phyloP scores from a whole-genome alignment of 2,329 filamentous ascomycete genomes.

The Onygenales sp. region DNA sequence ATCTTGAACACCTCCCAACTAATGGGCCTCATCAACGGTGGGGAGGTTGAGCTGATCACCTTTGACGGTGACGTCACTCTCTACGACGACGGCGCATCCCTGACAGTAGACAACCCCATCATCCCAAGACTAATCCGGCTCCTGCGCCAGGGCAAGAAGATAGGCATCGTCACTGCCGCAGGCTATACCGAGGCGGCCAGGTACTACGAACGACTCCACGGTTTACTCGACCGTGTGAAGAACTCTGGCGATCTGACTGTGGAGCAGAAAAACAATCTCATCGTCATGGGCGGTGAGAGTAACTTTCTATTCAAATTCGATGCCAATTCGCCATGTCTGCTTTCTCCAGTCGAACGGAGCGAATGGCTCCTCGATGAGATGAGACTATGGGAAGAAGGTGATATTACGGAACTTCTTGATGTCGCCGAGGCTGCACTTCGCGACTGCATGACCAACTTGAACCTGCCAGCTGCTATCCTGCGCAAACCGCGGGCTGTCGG shows the following conservation, averaged over 20 bases:
- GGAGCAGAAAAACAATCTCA: constrained; percentile 63
- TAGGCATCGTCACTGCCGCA: constrained; percentile 94
- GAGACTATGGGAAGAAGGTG: constrained; percentile 44
- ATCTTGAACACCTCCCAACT: constrained; percentile 92
- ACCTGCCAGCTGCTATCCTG: constrained; percentile 67
- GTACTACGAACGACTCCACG: constrained; percentile 81
- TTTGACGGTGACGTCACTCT: constrained; percentile 97
- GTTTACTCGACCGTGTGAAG: constrained; percentile 70
- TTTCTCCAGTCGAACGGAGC: constrained; percentile 51
- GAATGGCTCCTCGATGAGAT: constrained; percentile 54
- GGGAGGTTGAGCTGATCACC: constrained; percentile 73
- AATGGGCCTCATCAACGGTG: constrained; percentile 71
- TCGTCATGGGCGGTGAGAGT: constrained; percentile 91
- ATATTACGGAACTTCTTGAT: constrained; percentile 74
- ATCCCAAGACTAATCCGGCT: constrained; percentile 61
- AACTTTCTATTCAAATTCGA: constrained; percentile 89
- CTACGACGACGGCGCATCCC: constrained; percentile 78
- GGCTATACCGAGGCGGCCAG: constrained; percentile 81
- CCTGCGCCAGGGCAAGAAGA: constrained; percentile 65
- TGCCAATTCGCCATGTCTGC: constrained; percentile 52
- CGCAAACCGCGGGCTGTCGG: constrained; percentile 84
- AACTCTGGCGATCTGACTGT: constrained; percentile 52
- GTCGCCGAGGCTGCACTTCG: constrained; percentile 75
- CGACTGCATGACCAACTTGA: constrained; percentile 71
- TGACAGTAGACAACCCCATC: constrained; percentile 66